Conservation (phyloP, 2,329 filamentous ascomycete genomes). For the Laburnicola sp. region DNA sequence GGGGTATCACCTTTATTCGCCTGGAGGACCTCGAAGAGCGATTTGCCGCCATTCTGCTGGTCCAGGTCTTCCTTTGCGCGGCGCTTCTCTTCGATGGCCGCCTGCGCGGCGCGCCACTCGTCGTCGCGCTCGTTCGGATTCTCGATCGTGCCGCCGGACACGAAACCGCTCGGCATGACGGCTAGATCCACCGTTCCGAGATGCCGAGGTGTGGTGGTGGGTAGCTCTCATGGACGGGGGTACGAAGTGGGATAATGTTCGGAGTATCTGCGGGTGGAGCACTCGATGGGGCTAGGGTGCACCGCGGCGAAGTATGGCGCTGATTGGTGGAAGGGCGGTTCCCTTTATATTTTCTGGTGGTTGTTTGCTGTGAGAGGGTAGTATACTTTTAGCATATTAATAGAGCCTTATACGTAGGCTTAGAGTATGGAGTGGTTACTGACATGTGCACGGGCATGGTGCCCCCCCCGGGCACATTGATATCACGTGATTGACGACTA, state of each 20-base stretch:
- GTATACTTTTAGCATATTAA: no score
- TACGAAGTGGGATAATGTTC: not conserved
- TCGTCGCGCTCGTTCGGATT: slow-evolving; percentile 49
- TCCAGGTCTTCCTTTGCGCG: slow-evolving; percentile 58
- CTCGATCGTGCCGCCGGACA: slow-evolving; percentile 55
- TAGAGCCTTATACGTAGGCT: no score
- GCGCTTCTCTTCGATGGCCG: slow-evolving; percentile 65
- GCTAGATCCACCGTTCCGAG: not conserved
- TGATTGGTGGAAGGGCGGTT: slow-evolving; percentile 4
- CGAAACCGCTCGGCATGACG: slow-evolving; percentile 54
- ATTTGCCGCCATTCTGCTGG: slow-evolving; percentile 59
- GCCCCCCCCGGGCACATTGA: no score
- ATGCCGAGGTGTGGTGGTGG: not conserved
- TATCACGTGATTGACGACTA: no score
- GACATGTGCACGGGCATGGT: no score
- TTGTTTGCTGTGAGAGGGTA: not conserved
- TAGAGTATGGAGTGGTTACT: no score
- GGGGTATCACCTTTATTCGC: slow-evolving; percentile 71
- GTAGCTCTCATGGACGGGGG: not conserved
- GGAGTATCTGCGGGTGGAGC: not conserved
- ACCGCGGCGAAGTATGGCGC: not conserved
- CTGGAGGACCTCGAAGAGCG: slow-evolving; percentile 74
- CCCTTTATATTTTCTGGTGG: slow-evolving; percentile 1
- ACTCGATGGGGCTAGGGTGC: not conserved
- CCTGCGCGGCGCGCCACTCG: slow-evolving; percentile 68